phyloP scores from a whole-genome alignment of 768 basidiomycete genomes.

The Neoboletus subvelutipes region DNA sequence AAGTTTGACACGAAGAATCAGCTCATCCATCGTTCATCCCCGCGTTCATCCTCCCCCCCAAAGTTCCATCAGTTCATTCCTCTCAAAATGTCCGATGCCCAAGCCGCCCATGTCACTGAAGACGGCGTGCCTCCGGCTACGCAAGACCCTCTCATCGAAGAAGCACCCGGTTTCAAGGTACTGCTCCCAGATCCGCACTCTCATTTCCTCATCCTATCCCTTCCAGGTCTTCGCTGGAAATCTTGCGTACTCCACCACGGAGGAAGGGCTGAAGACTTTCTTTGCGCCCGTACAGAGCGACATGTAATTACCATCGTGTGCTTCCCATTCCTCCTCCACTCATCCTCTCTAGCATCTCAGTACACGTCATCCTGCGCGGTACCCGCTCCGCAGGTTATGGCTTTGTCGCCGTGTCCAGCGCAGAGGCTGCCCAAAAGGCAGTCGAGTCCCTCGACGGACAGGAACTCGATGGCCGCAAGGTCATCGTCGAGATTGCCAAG shows the following conservation, averaged over 20 bases:
- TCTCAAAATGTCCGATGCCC: constrained; percentile 87
- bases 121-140: constrained; percentile 81
- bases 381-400: constrained; percentile 88
- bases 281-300: constrained; percentile 85
- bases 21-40: constrained; percentile 72
- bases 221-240: constrained; percentile 90
- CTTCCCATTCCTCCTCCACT: constrained; percentile 4
- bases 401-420: constrained; percentile 80
- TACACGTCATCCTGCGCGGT: constrained; percentile 84
- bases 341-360: constrained; percentile 58
- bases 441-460: constrained; percentile 83
- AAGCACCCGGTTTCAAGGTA: constrained; percentile 82
- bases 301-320: constrained; percentile 60
- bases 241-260: constrained; percentile 91
- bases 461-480: constrained; percentile 84
- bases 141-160: constrained; percentile 65
- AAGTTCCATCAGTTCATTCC: constrained; percentile 53
- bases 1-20: constrained; percentile 84
- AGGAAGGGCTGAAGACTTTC: constrained; percentile 93
- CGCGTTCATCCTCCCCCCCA: constrained; percentile 43
- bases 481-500: constrained; percentile 93
- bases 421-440: constrained; percentile 83
- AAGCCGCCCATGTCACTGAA: constrained; percentile 78
- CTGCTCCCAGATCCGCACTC: constrained; percentile 17
- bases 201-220: constrained; percentile 10